These are phyloP conservation scores for Trichoderma endophyticum DNA, from an alignment of 2,329 filamentous ascomycete genomes.

Conservation along the genomic window DNA sequence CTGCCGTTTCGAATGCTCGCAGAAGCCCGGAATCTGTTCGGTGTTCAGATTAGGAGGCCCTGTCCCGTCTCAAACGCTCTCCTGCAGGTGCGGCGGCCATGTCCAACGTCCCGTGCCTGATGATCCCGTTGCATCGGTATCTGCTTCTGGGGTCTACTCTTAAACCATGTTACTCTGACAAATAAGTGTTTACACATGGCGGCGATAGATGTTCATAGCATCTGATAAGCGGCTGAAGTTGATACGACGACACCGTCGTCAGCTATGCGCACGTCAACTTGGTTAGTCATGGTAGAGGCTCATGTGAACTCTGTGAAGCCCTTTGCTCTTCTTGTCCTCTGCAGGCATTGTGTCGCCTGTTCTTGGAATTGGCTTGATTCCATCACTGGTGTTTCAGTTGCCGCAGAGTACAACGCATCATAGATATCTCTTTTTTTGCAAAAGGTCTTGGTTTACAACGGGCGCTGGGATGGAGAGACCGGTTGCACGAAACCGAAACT, in stretches of 20 bases:
- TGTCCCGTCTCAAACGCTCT: background rate
- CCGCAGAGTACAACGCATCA: background rate
- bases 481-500: background rate
- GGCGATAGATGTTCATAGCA: background rate
- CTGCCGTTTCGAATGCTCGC: background rate
- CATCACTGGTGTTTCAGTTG: background rate
- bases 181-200: background rate
- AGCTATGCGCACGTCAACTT: background rate
- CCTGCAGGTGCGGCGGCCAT: background rate
- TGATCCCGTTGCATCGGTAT: slow-evolving; percentile 8
- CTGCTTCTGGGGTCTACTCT: background rate
- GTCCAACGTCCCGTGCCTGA: slow-evolving; percentile 1
- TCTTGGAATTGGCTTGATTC: background rate
- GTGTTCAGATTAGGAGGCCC: background rate
- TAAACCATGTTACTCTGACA: background rate
- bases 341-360: background rate
- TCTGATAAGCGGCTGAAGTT: background rate
- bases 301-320: background rate
- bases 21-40: background rate
- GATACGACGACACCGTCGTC: background rate
- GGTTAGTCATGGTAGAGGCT: background rate
- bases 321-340: background rate
- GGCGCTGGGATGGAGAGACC: background rate
- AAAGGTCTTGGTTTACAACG: background rate
- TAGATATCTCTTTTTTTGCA: background rate